Evolutionary conservation across 1,139 yeast genomes (phyloP), one percentile per base, ranked within the genome.

Genomic region (Entelexis paramagnoliae): DNA sequence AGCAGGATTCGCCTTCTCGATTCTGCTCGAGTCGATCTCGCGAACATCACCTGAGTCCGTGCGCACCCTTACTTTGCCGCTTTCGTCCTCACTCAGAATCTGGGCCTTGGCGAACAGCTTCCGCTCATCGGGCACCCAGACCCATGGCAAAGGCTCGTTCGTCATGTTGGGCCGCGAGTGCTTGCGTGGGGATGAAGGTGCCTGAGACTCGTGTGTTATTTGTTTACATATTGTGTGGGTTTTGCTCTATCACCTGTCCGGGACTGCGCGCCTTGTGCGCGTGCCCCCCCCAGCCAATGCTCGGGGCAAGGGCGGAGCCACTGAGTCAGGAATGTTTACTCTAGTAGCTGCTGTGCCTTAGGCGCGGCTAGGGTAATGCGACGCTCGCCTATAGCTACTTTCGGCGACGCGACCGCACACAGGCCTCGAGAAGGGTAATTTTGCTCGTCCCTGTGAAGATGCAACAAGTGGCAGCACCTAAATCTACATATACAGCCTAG

Each of bases 71-170:
- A 88, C 73, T 24, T 19, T 30, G 6, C 34, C 51, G n/a, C 33
- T 46, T 19, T 36, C 47, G n/a, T 48, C 53, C 29, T 51, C 58
- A 14, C 34, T 30, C 11, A 56, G 40, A 7, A 57, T 30, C 61
- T 77, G 77, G 1, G 91, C 97, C 61, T 80, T 81, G 41, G 76
- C 71, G 66, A 85, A 89, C 16, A 83, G 78, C 30, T 73, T 70
- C 42, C 71, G 72, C n/a, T 71, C 70, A 63, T 84, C 88, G 2
- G 93, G 85, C 16, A 87, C 75, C 96, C 96, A 88, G 5, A 87
- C 93, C 78, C 83, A 78, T 59, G 51, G 46, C 33, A 52, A 34
- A 3, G 57, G 45, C 19, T 54, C 56, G 28, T 44, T 16, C 53
- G 53, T 52, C n/a, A 48, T 32, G 2, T 8, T 13, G 33, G n/a